Evolutionary conservation across 208 protist genomes (phyloP).

Genomic region (Acanthamoeba divionensis): DNA sequence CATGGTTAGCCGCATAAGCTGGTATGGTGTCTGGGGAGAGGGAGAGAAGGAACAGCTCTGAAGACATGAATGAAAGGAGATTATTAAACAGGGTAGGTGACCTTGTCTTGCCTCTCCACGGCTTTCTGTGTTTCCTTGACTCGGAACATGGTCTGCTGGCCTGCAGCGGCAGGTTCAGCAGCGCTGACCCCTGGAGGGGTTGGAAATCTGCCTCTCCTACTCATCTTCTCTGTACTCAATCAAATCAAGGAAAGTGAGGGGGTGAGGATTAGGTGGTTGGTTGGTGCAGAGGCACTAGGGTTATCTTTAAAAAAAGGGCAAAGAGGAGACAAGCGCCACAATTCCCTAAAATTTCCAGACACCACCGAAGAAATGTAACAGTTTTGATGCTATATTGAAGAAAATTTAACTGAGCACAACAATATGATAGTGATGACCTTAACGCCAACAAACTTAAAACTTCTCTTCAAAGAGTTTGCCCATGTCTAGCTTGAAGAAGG

Average conservation of each 20-base stretch:
- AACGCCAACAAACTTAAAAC: background rate
- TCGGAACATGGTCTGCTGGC: constrained; percentile 41
- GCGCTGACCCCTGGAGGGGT: no score
- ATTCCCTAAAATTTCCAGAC: background rate
- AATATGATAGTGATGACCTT: background rate
- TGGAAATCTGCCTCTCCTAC: no score
- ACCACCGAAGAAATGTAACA: background rate
- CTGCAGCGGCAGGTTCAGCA: no score
- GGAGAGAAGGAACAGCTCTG: background rate
- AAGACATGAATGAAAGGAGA: background rate
- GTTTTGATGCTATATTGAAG: background rate
- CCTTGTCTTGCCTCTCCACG: constrained; percentile 44
- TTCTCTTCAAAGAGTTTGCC: constrained; percentile 22
- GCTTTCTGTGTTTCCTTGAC: background rate
- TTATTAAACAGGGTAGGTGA: background rate
- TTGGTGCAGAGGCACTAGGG: no score
- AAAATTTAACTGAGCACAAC: background rate
- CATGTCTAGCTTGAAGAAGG: constrained; percentile 61
- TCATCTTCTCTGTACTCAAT: no score
- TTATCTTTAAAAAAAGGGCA: no score
- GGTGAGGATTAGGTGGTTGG: no score
- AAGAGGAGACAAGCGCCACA: background rate
- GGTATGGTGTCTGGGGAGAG: background rate
- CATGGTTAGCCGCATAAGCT: no score
- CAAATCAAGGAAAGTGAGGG: no score